Conservation (phyloP, 495 filamentous ascomycete species). For the Penicillium herquei region DNA sequence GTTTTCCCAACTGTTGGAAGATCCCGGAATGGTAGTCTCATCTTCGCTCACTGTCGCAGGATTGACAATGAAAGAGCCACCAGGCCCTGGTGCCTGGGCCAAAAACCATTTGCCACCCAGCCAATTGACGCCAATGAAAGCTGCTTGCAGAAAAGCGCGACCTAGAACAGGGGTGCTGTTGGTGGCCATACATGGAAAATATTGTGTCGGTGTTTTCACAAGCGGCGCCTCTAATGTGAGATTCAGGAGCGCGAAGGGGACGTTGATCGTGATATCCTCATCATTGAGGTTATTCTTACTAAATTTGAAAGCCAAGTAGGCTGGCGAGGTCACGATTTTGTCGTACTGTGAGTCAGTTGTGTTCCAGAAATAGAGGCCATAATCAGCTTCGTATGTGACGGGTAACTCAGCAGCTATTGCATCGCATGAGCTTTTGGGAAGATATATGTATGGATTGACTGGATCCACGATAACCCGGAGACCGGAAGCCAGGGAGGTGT, state of each 20-base stretch:
- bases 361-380: constrained; percentile 53
- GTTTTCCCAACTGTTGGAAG: constrained; percentile 1
- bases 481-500: background rate
- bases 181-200: constrained; percentile 50
- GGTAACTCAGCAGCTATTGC: constrained; percentile 44
- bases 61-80: background rate
- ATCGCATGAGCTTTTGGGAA: constrained; percentile 48
- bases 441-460: constrained; percentile 44
- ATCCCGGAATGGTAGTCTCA: background rate
- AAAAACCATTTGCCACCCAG: constrained; percentile 44
- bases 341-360: constrained; percentile 36
- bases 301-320: constrained; percentile 50
- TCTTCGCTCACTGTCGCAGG: background rate
- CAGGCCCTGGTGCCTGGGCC: constrained; percentile 50
- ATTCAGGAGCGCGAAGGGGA: constrained; percentile 53
- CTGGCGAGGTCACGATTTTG: constrained; percentile 43
- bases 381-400: constrained; percentile 34
- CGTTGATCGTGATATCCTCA: constrained; percentile 46
- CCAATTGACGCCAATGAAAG: constrained; percentile 41
- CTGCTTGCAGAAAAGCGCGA: constrained; percentile 55
- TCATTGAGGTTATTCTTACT: constrained; percentile 18
- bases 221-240: constrained; percentile 48
- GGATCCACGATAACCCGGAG: constrained; percentile 33
- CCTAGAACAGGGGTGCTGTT: constrained; percentile 39
- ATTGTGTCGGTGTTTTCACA: constrained; percentile 35